Percentiles rank a stretch among this genome's conserved stretches.
Conservation (phyloP, 371 early-diverging fungal genomes). For the Mortierella sp. region DNA sequence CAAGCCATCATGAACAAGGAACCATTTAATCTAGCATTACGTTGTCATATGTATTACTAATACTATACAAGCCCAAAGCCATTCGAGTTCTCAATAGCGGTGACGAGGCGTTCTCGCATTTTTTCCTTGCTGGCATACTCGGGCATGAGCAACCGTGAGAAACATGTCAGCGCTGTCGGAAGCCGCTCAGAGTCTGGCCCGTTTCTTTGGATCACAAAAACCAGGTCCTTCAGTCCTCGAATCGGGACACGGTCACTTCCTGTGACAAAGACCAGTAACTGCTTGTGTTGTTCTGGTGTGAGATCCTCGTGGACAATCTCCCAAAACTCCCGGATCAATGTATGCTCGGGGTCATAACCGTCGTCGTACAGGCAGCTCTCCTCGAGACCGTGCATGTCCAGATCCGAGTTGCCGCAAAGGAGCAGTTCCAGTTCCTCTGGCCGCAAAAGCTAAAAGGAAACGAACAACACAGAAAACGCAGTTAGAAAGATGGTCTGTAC, state of each 20-base stretch:
- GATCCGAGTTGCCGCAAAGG: constrained; percentile 86
- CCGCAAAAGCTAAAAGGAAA: constrained; percentile 72
- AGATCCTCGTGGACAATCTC: constrained; percentile 84
- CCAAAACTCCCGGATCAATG: constrained; percentile 86
- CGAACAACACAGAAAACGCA: not conserved
- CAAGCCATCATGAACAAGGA: no score
- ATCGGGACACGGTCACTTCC: constrained; percentile 97
- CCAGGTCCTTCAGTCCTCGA: constrained; percentile 89
- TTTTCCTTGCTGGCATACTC: constrained; percentile 91
- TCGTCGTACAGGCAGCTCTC: constrained; percentile 24
- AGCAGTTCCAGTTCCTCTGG: constrained; percentile 96
- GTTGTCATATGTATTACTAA: no score
- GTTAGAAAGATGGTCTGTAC: no score
- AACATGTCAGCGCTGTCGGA: constrained; percentile 93
- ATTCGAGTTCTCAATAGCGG: constrained; percentile 95
- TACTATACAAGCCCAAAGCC: constrained; percentile 91
- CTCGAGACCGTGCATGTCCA: constrained; percentile 59
- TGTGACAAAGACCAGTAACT: constrained; percentile 95
- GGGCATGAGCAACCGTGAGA: constrained; percentile 93
- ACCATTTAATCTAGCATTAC: no score
- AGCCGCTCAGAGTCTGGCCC: constrained; percentile 91
- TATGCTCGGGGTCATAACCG: constrained; percentile 37
- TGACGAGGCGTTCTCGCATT: constrained; percentile 85
- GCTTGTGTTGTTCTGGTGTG: constrained; percentile 85
- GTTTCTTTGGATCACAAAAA: constrained; percentile 97